These are phyloP conservation scores for Rhodotorula kratochvilovae DNA, from an alignment of 768 basidiomycete species.

Conservation along the genomic window DNA sequence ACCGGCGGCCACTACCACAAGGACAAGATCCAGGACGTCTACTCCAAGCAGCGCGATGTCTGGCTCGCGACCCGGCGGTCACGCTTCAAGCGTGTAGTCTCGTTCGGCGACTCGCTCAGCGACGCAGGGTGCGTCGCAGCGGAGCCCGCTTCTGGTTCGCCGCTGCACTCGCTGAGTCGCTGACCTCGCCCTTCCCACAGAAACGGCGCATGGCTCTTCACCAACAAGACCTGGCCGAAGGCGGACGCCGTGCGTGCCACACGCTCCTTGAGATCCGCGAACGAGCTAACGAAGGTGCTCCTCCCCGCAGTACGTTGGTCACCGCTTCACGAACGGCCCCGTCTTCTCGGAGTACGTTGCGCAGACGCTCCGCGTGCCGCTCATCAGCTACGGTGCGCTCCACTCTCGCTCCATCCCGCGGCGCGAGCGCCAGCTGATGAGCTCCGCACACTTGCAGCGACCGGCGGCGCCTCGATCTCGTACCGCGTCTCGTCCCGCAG, in stretches of 20 bases:
- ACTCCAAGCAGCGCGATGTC: background rate
- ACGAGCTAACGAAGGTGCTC: background rate
- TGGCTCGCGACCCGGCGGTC: background rate
- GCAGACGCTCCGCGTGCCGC: background rate
- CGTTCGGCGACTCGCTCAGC: slow-evolving; percentile 12
- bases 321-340: slow-evolving; percentile 15
- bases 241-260: background rate
- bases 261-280: background rate
- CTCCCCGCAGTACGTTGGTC: background rate
- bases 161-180: too few species aligned
- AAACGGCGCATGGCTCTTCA: slow-evolving; percentile 8
- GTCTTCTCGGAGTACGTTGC: slow-evolving; percentile 13
- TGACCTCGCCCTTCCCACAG: background rate
- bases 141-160: background rate
- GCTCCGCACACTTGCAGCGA: background rate
- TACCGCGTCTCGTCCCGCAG: background rate
- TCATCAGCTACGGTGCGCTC: slow-evolving; percentile 7
- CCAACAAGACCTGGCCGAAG: slow-evolving; percentile 9
- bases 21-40: background rate
- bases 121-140: slow-evolving; percentile 11
- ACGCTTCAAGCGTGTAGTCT: slow-evolving; percentile 1
- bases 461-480: slow-evolving; percentile 7
- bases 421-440: background rate
- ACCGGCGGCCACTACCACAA: background rate
- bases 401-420: too few species aligned